Percentiles rank a stretch among this genome's conserved stretches.
Conservation (phyloP, 2,329 filamentous ascomycete genomes). For the Escovopsis sp. region DNA sequence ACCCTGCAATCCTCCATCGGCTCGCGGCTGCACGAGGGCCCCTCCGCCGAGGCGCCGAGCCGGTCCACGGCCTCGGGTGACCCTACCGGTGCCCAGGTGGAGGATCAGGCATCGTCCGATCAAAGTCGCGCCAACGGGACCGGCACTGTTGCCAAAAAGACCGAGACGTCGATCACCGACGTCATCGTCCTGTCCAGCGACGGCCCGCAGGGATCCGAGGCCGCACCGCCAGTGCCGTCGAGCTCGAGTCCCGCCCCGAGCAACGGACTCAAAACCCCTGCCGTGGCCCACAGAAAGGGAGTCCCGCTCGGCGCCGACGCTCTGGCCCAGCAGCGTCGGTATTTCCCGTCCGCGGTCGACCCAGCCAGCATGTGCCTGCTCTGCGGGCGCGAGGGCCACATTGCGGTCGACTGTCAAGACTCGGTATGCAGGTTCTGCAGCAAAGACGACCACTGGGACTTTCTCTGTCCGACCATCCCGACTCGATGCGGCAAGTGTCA, state of each 20-base stretch:
- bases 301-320: slow-evolving; percentile 19
- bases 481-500: slow-evolving; percentile 44
- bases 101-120: too few relatives aligned
- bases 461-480: slow-evolving; percentile 33
- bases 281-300: slow-evolving; percentile 8
- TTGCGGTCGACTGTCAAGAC: slow-evolving; percentile 27
- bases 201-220: neutral
- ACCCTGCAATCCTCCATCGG: slow-evolving; percentile 4
- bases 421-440: slow-evolving; percentile 34
- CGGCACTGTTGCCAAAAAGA: too few relatives aligned
- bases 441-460: slow-evolving; percentile 29
- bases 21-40: too few relatives aligned
- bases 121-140: too few relatives aligned
- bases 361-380: slow-evolving; percentile 32
- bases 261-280: neutral
- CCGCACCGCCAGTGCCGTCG: neutral
- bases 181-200: neutral
- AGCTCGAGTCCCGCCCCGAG: neutral
- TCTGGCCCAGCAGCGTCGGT: slow-evolving; percentile 26
- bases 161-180: too few relatives aligned
- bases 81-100: neutral
- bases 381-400: slow-evolving; percentile 36
- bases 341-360: slow-evolving; percentile 36
- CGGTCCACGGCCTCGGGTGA: neutral
- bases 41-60: too few relatives aligned